Conservation (phyloP, 306 rosid genomes). For the Vigna trinervia region DNA sequence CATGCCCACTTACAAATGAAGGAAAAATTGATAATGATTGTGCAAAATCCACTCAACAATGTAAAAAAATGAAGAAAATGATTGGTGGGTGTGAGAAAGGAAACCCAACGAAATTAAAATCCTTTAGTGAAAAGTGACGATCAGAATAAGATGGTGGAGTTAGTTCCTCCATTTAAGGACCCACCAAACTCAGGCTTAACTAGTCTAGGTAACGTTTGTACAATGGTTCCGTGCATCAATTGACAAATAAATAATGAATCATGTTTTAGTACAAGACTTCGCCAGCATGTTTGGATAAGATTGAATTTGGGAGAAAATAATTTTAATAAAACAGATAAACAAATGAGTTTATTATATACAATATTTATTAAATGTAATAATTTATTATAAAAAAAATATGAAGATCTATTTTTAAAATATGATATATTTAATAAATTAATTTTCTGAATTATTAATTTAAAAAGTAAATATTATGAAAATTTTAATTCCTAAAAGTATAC, state of each 20-base stretch:
- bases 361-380: too few species aligned
- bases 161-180: not conserved
- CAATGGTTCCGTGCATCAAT: not conserved
- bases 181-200: not conserved
- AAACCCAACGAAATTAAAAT: not conserved
- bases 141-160: not conserved
- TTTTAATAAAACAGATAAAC: not conserved
- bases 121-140: not conserved
- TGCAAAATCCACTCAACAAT: conserved; percentile 18
- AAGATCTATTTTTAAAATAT: too few species aligned
- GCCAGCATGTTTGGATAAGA: not conserved
- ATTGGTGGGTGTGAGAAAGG: not conserved
- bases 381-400: too few species aligned
- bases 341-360: too few species aligned
- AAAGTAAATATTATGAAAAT: too few species aligned
- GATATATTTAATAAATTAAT: too few species aligned
- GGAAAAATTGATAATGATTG: conserved; percentile 3
- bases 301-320: not conserved
- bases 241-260: not conserved
- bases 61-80: not conserved
- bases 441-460: too few species aligned
- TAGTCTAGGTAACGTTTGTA: not conserved
- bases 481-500: too few species aligned
- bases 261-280: not conserved
- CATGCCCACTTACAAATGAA: conserved; percentile 15